phyloP scores from a whole-genome alignment of 768 basidiomycete species.

The Rickenella mellea region DNA sequence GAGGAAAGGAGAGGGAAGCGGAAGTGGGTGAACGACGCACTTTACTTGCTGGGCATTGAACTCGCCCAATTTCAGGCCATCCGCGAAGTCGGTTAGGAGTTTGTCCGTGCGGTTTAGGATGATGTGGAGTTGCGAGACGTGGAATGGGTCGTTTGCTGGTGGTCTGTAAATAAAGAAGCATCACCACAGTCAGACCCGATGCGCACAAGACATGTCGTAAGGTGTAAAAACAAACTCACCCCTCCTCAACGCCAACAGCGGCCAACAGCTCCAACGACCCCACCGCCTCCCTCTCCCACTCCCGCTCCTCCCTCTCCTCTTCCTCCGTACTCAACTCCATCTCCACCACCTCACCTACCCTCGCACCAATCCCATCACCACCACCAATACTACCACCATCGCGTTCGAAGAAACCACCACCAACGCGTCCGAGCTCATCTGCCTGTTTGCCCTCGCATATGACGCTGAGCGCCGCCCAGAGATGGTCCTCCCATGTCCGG shows the following conservation, averaged over 20 bases:
- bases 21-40: not conserved
- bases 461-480: constrained; percentile 84
- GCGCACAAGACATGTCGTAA: not conserved
- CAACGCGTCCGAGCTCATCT: constrained; percentile 51
- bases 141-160: constrained; percentile 65
- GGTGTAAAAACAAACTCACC: constrained; percentile 36
- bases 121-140: constrained; percentile 73
- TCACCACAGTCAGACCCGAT: not conserved
- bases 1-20: too few relatives aligned
- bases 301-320: constrained; percentile 32
- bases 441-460: constrained; percentile 76
- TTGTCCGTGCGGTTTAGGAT: constrained; percentile 60
- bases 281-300: constrained; percentile 60
- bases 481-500: constrained; percentile 87
- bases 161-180: constrained; percentile 26
- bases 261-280: constrained; percentile 48
- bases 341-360: constrained; percentile 17
- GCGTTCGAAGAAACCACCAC: constrained; percentile 73
- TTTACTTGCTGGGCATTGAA: constrained; percentile 20
- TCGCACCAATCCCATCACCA: not conserved
- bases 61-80: constrained; percentile 41
- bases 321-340: constrained; percentile 8
- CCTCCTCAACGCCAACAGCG: constrained; percentile 51
- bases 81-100: constrained; percentile 62
- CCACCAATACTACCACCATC: constrained; percentile 38